A percentile compares a stretch with the other conserved stretches of the same genome.
These are phyloP conservation scores for Leishmania major DNA, from an alignment of 208 protist genomes.

Conservation along the genomic window DNA sequence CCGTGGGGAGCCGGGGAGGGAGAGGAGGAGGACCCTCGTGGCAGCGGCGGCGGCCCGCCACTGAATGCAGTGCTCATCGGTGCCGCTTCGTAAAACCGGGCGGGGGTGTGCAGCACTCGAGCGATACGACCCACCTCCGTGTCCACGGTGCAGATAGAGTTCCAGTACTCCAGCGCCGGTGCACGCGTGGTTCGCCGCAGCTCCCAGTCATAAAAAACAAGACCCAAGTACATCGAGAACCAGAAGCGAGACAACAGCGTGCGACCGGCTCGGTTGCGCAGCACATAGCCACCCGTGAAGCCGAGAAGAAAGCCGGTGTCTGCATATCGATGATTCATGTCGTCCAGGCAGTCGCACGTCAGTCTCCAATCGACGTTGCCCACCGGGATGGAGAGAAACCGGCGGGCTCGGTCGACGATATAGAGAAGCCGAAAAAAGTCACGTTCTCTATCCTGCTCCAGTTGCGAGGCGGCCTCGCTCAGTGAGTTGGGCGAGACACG, in stretches of 20 bases:
- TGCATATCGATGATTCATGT: conserved; percentile 79
- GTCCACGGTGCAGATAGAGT: conserved; percentile 62
- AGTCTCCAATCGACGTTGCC: conserved; percentile 64
- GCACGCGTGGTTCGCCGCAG: conserved; percentile 52
- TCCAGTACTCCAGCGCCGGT: conserved; percentile 78
- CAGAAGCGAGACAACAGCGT: conserved; percentile 48
- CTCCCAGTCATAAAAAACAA: conserved; percentile 72
- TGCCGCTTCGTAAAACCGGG: conserved; percentile 60
- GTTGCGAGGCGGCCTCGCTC: conserved; percentile 37
- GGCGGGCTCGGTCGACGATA: conserved; percentile 26
- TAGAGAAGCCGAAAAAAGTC: conserved; percentile 73
- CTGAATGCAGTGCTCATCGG: background rate
- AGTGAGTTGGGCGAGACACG: conserved; percentile 32
- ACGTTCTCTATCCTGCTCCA: conserved; percentile 49
- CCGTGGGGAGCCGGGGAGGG: background rate
- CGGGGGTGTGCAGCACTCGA: conserved; percentile 52
- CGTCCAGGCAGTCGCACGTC: conserved; percentile 76
- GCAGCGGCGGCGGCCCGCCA: background rate
- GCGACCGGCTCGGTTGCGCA: conserved; percentile 38
- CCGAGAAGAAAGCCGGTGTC: conserved; percentile 71
- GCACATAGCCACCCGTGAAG: conserved; percentile 44
- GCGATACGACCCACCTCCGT: conserved; percentile 62
- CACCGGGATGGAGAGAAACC: conserved; percentile 26
- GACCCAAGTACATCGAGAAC: conserved; percentile 61
- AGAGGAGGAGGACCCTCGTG: conserved; percentile 8